phyloP scores from a whole-genome alignment of 2,329 filamentous ascomycete genomes.

The Passalora sequoiae region DNA sequence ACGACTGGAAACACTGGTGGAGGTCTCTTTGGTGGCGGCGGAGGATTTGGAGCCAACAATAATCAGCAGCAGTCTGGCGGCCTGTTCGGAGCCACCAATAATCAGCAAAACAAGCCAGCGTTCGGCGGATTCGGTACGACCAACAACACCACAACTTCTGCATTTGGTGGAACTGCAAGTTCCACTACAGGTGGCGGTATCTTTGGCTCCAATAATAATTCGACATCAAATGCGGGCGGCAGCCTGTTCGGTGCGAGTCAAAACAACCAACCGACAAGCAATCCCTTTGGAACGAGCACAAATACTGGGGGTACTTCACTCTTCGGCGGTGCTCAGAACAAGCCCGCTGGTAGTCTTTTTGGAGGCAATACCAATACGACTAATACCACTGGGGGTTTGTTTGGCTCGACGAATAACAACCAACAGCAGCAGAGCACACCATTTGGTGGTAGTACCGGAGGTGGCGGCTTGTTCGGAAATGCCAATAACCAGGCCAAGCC shows the following conservation, averaged over 20 bases:
- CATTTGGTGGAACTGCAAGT: constrained; percentile 32
- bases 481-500: constrained; percentile 28
- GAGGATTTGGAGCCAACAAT: constrained; percentile 41
- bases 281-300: constrained; percentile 37
- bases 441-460: constrained; percentile 25
- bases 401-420: constrained; percentile 25
- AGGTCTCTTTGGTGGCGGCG: constrained; percentile 28
- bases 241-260: constrained; percentile 24
- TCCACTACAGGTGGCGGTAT: constrained; percentile 23
- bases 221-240: constrained; percentile 21
- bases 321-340: constrained; percentile 35
- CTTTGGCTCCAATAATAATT: constrained; percentile 17
- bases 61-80: constrained; percentile 28
- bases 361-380: constrained; percentile 25
- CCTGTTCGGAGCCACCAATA: constrained; percentile 34
- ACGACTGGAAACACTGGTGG: constrained; percentile 22
- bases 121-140: constrained; percentile 20
- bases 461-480: constrained; percentile 38
- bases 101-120: constrained; percentile 28
- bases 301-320: constrained; percentile 32
- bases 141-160: constrained; percentile 20
- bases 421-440: constrained; percentile 16
- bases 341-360: constrained; percentile 28
- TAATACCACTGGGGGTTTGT: constrained; percentile 17
- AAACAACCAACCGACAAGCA: constrained; percentile 24